A percentile compares a stretch with the other conserved stretches of the same genome.
Evolutionary conservation across 768 basidiomycete genomes (phyloP).

Genomic region (Gautieria morchelliformis): DNA sequence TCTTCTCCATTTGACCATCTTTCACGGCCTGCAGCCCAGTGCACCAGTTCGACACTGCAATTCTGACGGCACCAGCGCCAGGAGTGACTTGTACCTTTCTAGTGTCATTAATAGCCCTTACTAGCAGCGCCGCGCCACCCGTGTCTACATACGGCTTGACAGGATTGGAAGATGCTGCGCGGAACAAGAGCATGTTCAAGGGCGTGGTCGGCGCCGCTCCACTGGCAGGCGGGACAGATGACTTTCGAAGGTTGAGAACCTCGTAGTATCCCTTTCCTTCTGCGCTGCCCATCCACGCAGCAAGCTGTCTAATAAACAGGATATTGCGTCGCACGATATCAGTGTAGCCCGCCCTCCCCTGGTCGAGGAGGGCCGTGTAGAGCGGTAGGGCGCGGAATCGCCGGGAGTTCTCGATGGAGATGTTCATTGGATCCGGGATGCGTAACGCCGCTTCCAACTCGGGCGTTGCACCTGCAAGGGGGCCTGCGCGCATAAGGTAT

Average conservation of each 20-base stretch:
- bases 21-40: conserved; percentile 11
- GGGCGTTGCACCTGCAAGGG: neutral
- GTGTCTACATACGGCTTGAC: neutral
- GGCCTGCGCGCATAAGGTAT: conserved; percentile 21
- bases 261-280: conserved; percentile 13
- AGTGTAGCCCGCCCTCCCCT: conserved; percentile 28
- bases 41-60: conserved; percentile 30
- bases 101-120: conserved; percentile 23
- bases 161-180: conserved; percentile 11
- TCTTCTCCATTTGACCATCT: conserved; percentile 2
- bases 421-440: conserved; percentile 28
- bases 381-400: conserved; percentile 32
- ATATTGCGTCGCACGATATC: conserved; percentile 28
- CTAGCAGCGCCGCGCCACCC: conserved; percentile 13
- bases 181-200: conserved; percentile 29
- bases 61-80: conserved; percentile 22
- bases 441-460: conserved; percentile 8
- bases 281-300: conserved; percentile 17
- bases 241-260: conserved; percentile 16
- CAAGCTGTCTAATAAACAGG: conserved; percentile 24
- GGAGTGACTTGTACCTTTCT: conserved; percentile 26
- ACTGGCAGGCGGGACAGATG: no score
- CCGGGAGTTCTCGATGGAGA: conserved; percentile 31
- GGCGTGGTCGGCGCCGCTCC: conserved; percentile 14
- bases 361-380: conserved; percentile 26